These are phyloP conservation scores for Colletotrichum sp. DNA, from an alignment of 2,329 filamentous ascomycete genomes.

Conservation along the genomic window DNA sequence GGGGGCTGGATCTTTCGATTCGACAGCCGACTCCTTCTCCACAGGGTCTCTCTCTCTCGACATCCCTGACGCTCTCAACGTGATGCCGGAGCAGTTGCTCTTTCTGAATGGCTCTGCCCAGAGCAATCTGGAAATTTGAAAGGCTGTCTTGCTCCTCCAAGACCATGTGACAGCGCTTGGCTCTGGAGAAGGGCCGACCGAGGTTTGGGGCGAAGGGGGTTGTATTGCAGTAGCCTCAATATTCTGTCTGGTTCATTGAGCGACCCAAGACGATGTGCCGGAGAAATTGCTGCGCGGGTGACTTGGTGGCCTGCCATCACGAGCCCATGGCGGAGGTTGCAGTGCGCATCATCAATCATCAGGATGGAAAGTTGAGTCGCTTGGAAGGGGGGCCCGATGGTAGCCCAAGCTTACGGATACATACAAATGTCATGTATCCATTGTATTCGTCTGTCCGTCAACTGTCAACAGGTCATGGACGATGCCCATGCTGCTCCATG, in stretches of 20 bases:
- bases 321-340: background rate
- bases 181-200: constrained; percentile 13
- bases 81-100: background rate
- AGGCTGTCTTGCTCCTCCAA: background rate
- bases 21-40: background rate
- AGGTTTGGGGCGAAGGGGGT: constrained; percentile 1
- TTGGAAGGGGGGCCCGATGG: background rate
- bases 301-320: background rate
- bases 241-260: background rate
- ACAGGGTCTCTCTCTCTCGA: background rate
- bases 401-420: background rate
- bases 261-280: background rate
- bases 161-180: constrained; percentile 14
- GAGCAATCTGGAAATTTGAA: background rate
- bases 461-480: background rate
- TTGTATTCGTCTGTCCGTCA: background rate
- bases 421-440: background rate
- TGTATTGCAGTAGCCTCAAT: constrained; percentile 9
- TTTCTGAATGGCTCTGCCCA: background rate
- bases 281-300: background rate
- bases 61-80: background rate
- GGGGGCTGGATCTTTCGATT: background rate
- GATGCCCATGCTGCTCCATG: background rate
- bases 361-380: background rate
- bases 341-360: background rate